These are phyloP conservation scores for Zelonia costaricensis DNA, from an alignment of 208 protist species.

Conservation along the genomic window DNA sequence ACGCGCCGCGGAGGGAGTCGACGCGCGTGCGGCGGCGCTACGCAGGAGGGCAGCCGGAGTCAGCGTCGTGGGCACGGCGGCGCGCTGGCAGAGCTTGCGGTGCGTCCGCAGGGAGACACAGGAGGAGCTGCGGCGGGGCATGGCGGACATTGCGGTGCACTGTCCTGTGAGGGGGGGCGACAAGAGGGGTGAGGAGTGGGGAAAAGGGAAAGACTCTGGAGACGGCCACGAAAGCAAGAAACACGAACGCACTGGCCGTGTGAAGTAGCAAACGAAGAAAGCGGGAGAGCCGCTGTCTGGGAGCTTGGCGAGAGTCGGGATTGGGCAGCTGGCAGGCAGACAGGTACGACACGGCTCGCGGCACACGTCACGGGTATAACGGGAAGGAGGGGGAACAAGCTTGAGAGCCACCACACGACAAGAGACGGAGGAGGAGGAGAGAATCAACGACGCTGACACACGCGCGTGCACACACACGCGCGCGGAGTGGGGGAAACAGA, in stretches of 20 bases:
- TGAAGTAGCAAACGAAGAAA: too few relatives aligned
- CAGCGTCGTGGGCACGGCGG: background rate
- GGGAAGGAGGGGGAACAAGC: too few relatives aligned
- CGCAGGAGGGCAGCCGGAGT: background rate
- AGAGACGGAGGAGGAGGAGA: background rate
- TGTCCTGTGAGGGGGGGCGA: background rate
- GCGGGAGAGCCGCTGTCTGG: too few relatives aligned
- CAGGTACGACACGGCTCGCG: too few relatives aligned
- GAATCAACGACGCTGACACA: background rate
- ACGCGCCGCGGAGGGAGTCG: background rate
- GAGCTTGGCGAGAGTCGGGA: too few relatives aligned
- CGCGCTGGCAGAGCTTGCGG: background rate
- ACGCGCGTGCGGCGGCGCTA: background rate
- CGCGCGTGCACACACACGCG: background rate
- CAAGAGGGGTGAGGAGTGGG: background rate
- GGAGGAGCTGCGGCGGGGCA: conserved; percentile 1
- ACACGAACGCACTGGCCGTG: too few relatives aligned
- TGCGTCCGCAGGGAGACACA: background rate
- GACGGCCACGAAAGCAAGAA: too few relatives aligned
- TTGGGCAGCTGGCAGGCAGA: too few relatives aligned
- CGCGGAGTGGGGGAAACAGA: background rate
- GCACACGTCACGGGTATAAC: background rate
- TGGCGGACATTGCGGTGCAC: too few relatives aligned
- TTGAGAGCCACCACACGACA: background rate
- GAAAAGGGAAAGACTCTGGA: background rate